A percentile compares a stretch with the other conserved stretches of the same genome.
These are phyloP conservation scores for Euphorbia peplus DNA, from an alignment of 345 rosid species.

Conservation along the genomic window DNA sequence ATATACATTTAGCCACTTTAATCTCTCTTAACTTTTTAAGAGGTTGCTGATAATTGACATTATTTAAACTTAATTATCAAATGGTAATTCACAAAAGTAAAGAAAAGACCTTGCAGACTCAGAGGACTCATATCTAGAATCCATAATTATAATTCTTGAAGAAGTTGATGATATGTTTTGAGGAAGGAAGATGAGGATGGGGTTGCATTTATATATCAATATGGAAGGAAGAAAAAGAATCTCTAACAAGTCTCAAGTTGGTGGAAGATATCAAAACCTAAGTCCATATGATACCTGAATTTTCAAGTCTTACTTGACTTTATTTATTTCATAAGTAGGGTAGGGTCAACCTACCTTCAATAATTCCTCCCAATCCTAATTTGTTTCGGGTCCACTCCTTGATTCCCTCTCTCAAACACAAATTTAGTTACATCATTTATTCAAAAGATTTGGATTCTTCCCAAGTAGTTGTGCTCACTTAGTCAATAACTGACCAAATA, in stretches of 20 bases:
- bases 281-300: conserved; percentile 13
- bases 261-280: conserved; percentile 16
- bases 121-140: conserved; percentile 36
- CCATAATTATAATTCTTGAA: conserved; percentile 25
- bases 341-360: background rate
- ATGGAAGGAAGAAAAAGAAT: background rate
- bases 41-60: too few relatives aligned
- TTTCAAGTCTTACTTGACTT: conserved; percentile 2
- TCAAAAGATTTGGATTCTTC: too few relatives aligned
- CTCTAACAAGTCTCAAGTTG: conserved; percentile 22
- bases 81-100: background rate
- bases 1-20: background rate
- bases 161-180: conserved; percentile 15
- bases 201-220: conserved; percentile 33
- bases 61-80: too few relatives aligned
- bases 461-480: too few relatives aligned
- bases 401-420: background rate
- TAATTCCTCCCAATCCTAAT: conserved; percentile 13
- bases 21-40: background rate
- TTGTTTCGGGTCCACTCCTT: conserved; percentile 9
- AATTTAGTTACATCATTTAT: too few relatives aligned
- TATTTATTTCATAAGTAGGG: background rate
- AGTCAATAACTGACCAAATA: too few relatives aligned
- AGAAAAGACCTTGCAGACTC: conserved; percentile 41
- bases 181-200: conserved; percentile 17